These are phyloP conservation scores for Hordeum marinum DNA, from an alignment of 176 grass and related monocot species.

Conservation along the genomic window DNA sequence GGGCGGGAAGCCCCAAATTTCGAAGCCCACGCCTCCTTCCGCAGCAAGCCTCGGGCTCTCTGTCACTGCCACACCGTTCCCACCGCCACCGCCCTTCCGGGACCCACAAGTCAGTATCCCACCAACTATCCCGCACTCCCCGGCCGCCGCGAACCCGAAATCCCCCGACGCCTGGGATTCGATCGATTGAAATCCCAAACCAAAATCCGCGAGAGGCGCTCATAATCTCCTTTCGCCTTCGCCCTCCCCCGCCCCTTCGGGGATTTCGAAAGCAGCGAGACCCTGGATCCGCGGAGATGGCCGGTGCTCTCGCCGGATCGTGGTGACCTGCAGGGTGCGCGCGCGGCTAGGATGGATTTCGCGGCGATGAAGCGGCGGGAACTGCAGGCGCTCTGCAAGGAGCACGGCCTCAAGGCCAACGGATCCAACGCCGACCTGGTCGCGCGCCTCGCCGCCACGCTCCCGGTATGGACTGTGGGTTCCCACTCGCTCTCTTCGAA, in stretches of 20 bases:
- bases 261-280: neutral
- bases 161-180: neutral
- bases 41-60: neutral
- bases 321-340: neutral
- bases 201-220: neutral
- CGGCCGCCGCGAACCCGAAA: neutral
- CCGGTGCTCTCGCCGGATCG: neutral
- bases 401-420: conserved; percentile 35
- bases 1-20: conserved; percentile 16
- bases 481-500: neutral
- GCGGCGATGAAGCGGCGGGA: conserved; percentile 37
- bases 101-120: neutral
- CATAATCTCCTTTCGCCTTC: neutral
- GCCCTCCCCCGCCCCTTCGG: neutral
- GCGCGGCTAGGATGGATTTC: conserved; percentile 26
- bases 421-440: conserved; percentile 36
- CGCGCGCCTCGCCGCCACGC: conserved; percentile 17
- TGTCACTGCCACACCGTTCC: neutral
- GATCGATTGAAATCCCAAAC: neutral
- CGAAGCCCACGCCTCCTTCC: neutral
- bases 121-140: neutral
- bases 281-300: neutral
- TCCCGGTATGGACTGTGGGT: conserved; percentile 32
- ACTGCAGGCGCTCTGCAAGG: conserved; percentile 55
- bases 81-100: neutral